Percentiles rank a stretch among this genome's conserved stretches.
These are phyloP conservation scores for Copromyces sp. DNA, from an alignment of 495 filamentous ascomycete species.

Conservation along the genomic window DNA sequence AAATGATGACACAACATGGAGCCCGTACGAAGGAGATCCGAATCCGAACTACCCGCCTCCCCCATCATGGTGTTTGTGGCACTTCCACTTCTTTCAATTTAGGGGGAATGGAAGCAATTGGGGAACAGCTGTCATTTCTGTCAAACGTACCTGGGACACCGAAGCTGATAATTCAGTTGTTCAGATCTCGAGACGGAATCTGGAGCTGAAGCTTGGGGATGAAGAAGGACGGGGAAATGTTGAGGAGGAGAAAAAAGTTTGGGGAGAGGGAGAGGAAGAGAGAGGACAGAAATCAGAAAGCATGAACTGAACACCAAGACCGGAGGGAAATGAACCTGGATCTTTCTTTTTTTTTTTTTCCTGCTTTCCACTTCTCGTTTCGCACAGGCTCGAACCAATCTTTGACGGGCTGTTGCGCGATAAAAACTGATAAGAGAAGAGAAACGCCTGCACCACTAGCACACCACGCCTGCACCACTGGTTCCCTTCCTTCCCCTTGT, in stretches of 20 bases:
- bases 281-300: background rate
- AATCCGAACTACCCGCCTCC: background rate
- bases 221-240: background rate
- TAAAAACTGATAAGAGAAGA: slow-evolving; percentile 1
- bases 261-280: background rate
- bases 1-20: background rate
- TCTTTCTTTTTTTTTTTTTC: background rate
- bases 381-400: background rate
- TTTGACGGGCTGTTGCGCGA: background rate
- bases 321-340: background rate
- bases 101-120: background rate
- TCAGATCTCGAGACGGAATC: background rate
- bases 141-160: background rate
- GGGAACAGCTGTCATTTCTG: background rate
- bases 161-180: background rate
- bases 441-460: background rate
- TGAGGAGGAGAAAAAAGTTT: background rate
- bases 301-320: background rate
- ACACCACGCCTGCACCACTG: background rate
- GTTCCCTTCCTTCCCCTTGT: background rate
- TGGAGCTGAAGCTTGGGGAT: background rate
- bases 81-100: background rate
- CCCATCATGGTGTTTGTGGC: background rate
- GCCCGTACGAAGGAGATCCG: background rate
- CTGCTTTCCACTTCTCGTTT: background rate